A percentile compares a stretch with the other conserved stretches of the same genome.
phyloP scores from a whole-genome alignment of 2,329 filamentous ascomycete species.

The Alternaria dauci region DNA sequence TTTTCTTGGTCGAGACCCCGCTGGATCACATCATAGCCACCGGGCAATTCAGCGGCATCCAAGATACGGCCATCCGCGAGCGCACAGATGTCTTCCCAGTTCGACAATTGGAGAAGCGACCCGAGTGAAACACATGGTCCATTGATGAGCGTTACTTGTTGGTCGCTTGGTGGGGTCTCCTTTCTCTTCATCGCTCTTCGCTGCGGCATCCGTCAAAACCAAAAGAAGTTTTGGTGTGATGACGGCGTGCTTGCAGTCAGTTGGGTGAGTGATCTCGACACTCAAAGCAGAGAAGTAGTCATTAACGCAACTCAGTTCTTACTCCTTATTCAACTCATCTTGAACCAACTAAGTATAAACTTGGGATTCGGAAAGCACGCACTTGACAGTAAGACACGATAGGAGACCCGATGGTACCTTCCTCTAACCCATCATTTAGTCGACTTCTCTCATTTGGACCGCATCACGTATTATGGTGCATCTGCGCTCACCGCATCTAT shows the following conservation, averaged over 20 bases:
- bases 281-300: background rate
- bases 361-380: constrained; percentile 12
- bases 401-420: no score
- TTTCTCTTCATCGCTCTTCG: constrained; percentile 6
- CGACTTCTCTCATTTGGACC: constrained; percentile 6
- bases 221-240: constrained; percentile 12
- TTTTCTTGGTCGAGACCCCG: background rate
- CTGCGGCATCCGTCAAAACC: background rate
- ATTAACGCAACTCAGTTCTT: background rate
- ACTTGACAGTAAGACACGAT: constrained; percentile 6
- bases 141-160: constrained; percentile 3
- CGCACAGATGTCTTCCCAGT: constrained; percentile 6
- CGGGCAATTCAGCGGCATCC: background rate
- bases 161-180: constrained; percentile 5
- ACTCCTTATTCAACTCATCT: background rate
- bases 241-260: constrained; percentile 4
- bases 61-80: background rate
- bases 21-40: background rate
- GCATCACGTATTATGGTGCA: constrained; percentile 13
- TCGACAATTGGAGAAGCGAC: constrained; percentile 9
- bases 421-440: constrained; percentile 1
- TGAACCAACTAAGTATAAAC: constrained; percentile 8
- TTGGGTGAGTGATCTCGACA: constrained; percentile 2
- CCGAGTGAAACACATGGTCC: constrained; percentile 8
- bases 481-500: constrained; percentile 4